These are phyloP conservation scores for Pisolithus microcarpus DNA, from an alignment of 768 basidiomycete species.

Conservation along the genomic window DNA sequence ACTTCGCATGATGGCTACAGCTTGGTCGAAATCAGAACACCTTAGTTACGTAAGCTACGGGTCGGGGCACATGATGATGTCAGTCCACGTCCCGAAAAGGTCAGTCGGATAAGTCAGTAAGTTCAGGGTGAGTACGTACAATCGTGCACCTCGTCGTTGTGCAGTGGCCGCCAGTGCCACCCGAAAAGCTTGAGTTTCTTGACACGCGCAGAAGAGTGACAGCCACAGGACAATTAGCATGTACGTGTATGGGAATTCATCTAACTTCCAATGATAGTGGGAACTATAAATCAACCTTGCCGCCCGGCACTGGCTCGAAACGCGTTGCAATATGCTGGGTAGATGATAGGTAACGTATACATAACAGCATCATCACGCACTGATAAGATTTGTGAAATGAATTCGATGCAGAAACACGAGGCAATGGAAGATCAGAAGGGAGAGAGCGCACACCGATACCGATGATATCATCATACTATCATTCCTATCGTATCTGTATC, in stretches of 20 bases:
- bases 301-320: not conserved
- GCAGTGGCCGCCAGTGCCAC: not conserved
- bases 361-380: not conserved
- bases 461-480: constrained; percentile 1
- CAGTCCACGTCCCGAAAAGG: too few relatives aligned
- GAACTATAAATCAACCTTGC: not conserved
- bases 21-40: too few relatives aligned
- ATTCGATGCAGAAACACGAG: not conserved
- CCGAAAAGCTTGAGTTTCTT: not conserved
- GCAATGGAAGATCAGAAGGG: not conserved
- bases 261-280: not conserved
- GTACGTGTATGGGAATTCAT: not conserved
- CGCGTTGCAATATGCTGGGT: not conserved
- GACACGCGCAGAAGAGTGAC: not conserved
- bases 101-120: not conserved
- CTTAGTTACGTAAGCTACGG: too few relatives aligned
- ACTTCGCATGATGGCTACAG: too few relatives aligned
- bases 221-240: not conserved
- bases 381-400: not conserved
- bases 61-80: too few relatives aligned
- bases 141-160: not conserved
- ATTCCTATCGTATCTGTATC: not conserved
- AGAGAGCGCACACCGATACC: not conserved
- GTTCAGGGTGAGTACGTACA: not conserved
- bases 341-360: not conserved